Evolutionary conservation across 495 filamentous ascomycete species (phyloP).

Genomic region (Penicillium roqueforti): DNA sequence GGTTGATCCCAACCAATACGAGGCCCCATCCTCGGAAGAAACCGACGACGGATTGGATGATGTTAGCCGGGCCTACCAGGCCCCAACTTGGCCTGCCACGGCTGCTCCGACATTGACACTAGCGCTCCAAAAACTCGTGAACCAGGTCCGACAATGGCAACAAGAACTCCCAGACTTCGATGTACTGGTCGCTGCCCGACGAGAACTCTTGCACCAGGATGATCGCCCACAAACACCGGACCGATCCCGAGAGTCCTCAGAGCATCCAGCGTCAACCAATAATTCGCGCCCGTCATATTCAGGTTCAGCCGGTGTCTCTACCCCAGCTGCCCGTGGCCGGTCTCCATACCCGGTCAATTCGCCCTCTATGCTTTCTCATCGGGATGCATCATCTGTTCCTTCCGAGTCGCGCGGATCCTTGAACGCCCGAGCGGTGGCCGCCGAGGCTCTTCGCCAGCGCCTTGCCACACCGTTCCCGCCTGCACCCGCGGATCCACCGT

Average conservation of each 20-base stretch:
- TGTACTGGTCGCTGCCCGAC: constrained; percentile 67
- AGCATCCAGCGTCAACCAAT: constrained; percentile 21
- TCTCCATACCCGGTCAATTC: constrained; percentile 15
- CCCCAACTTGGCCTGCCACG: constrained; percentile 36
- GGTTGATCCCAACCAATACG: constrained; percentile 56
- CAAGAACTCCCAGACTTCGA: constrained; percentile 72
- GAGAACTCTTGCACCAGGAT: constrained; percentile 41
- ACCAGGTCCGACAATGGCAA: constrained; percentile 61
- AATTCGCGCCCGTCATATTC: constrained; percentile 48
- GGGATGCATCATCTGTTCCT: constrained; percentile 20
- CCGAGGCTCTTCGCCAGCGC: constrained; percentile 37
- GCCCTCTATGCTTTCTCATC: constrained; percentile 14
- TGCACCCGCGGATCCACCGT: not conserved
- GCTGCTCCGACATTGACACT: constrained; percentile 40
- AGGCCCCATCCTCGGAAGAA: constrained; percentile 8
- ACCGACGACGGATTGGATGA: constrained; percentile 18
- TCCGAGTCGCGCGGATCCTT: constrained; percentile 33
- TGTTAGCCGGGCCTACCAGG: constrained; percentile 30
- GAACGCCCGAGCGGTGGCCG: constrained; percentile 22
- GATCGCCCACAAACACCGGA: constrained; percentile 21
- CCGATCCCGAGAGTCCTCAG: constrained; percentile 21
- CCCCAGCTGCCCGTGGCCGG: constrained; percentile 19
- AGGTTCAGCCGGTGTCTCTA: constrained; percentile 57
- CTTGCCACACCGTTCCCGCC: constrained; percentile 36
- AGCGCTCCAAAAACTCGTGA: constrained; percentile 49